These are phyloP conservation scores for Ammopiptanthus mongolicus DNA, from an alignment of 306 rosid species.

Conservation along the genomic window DNA sequence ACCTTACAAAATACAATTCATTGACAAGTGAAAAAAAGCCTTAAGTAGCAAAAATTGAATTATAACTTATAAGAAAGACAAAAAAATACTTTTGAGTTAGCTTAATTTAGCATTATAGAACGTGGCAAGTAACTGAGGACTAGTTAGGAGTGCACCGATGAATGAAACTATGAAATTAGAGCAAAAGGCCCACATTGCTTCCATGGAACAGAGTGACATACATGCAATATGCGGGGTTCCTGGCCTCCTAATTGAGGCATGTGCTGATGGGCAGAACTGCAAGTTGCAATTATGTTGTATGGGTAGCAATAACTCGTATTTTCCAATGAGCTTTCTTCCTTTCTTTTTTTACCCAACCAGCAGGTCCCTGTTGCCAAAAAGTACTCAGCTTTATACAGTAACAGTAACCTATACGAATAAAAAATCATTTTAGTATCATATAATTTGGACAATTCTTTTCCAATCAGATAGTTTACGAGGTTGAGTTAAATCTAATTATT, in stretches of 20 bases:
- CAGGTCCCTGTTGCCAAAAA: slow-evolving; percentile 1
- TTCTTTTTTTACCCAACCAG: neutral
- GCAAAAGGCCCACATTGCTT: slow-evolving; percentile 9
- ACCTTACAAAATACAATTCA: slow-evolving; percentile 14
- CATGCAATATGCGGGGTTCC: slow-evolving; percentile 23
- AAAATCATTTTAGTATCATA: too few species aligned
- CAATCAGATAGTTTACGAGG: too few species aligned
- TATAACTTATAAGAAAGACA: neutral
- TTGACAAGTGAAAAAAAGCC: slow-evolving; percentile 6
- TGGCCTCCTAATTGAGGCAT: slow-evolving; percentile 30
- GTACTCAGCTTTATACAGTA: neutral
- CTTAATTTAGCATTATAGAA: neutral
- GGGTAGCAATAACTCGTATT: neutral
- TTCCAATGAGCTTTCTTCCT: neutral
- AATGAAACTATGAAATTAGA: slow-evolving; percentile 8
- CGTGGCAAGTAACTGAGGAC: neutral
- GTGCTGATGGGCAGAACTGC: slow-evolving; percentile 32
- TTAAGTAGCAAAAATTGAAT: neutral
- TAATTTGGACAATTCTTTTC: too few species aligned
- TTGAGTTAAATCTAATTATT: too few species aligned
- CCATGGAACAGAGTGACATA: neutral
- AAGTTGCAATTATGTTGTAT: slow-evolving; percentile 18
- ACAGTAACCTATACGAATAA: too few species aligned
- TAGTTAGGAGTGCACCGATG: neutral
- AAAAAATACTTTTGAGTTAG: neutral